A percentile compares a stretch with the other conserved stretches of the same genome.
Evolutionary conservation across 2,329 filamentous ascomycete genomes (phyloP).

Genomic region (Leptoxyphium fumago): DNA sequence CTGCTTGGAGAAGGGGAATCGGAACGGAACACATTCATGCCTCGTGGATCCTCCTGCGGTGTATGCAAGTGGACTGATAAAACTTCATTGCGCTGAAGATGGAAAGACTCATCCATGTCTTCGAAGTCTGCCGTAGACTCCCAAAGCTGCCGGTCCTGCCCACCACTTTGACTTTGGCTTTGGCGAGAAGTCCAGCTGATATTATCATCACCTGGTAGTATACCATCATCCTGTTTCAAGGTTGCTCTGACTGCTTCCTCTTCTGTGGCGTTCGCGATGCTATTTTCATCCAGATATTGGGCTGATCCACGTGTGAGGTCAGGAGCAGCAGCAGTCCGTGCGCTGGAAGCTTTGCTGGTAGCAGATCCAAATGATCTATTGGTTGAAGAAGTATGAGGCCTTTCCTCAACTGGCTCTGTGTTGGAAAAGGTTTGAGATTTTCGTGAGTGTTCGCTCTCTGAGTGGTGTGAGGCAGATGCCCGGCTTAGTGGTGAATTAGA

Average conservation of each 20-base stretch:
- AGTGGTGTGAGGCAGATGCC: background rate
- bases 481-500: conserved; percentile 4
- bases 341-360: background rate
- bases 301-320: background rate
- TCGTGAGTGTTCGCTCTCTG: background rate
- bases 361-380: background rate
- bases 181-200: conserved; percentile 19
- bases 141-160: conserved; percentile 17
- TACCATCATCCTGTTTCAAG: conserved; percentile 12
- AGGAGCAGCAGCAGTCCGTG: background rate
- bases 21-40: background rate
- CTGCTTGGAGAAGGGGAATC: conserved; percentile 13
- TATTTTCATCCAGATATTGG: conserved; percentile 20
- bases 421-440: background rate
- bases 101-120: conserved; percentile 16
- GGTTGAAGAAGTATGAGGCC: background rate
- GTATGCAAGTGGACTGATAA: background rate
- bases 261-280: conserved; percentile 28
- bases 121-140: conserved; percentile 17
- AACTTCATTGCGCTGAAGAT: conserved; percentile 6
- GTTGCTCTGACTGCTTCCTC: conserved; percentile 14
- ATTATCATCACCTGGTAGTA: conserved; percentile 22
- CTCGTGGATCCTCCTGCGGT: background rate
- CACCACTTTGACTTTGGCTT: conserved; percentile 11
- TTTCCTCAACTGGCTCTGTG: background rate